phyloP scores from a whole-genome alignment of 2,329 filamentous ascomycete species.

The Penicillium decumbens region DNA sequence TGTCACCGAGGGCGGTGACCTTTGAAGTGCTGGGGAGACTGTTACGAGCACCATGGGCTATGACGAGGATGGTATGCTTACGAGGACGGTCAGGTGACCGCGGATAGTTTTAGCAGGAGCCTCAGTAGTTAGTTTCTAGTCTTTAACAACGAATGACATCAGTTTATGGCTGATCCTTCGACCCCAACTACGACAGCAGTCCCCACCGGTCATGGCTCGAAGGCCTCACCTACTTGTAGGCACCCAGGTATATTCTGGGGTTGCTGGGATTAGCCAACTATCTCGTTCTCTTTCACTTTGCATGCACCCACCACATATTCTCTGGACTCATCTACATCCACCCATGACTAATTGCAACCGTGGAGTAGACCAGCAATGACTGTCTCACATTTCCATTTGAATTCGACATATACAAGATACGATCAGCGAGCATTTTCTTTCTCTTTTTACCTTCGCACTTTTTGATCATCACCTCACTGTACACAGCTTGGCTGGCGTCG shows the following conservation, averaged over 20 bases:
- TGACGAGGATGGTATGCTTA: too few relatives aligned
- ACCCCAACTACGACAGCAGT: not conserved
- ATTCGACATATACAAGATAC: constrained; percentile 1
- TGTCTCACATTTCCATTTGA: not conserved
- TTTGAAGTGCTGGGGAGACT: too few relatives aligned
- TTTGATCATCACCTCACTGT: not conserved
- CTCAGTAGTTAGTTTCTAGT: too few relatives aligned
- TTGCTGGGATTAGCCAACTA: constrained; percentile 4
- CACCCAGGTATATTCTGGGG: constrained; percentile 3
- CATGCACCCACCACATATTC: constrained; percentile 1
- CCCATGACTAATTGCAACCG: not conserved
- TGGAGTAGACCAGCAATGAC: not conserved
- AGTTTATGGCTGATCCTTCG: too few relatives aligned
- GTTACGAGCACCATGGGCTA: too few relatives aligned
- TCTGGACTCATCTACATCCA: not conserved
- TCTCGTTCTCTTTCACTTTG: not conserved
- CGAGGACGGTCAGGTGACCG: too few relatives aligned
- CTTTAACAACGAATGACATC: too few relatives aligned
- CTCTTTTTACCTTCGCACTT: not conserved
- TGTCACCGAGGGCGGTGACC: too few relatives aligned
- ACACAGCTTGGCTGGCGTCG: constrained; percentile 1
- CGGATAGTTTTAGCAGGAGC: too few relatives aligned
- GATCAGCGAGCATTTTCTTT: constrained; percentile 3
- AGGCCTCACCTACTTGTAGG: not conserved
- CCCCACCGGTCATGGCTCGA: not conserved